phyloP scores from a whole-genome alignment of 164 flowering plant genomes.

The Aristolochia contorta region DNA sequence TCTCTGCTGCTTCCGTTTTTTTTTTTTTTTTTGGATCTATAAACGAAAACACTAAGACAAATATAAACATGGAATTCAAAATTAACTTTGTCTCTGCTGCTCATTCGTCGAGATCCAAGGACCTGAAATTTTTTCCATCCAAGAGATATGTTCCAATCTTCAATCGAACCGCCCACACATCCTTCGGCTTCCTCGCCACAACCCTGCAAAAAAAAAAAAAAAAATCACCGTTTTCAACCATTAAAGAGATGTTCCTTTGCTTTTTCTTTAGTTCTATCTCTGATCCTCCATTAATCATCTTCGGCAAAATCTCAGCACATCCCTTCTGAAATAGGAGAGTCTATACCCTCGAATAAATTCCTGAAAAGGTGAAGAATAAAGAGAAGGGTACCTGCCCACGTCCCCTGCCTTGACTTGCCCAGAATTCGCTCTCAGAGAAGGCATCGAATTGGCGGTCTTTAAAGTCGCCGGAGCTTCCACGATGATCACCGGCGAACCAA shows the following conservation, averaged over 20 bases:
- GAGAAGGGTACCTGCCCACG: conserved; percentile 57
- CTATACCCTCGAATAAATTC: background rate
- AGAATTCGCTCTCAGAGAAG: conserved; percentile 55
- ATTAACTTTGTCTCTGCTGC: no score
- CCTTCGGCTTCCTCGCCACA: conserved; percentile 78
- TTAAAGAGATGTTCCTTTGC: no score
- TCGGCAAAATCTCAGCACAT: background rate
- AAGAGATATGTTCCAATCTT: conserved; percentile 64
- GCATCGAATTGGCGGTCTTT: conserved; percentile 70
- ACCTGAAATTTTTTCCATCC: conserved; percentile 63
- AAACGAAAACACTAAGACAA: no score
- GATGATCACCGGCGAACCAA: conserved; percentile 25
- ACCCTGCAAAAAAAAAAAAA: conserved; percentile 39
- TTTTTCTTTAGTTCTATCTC: no score
- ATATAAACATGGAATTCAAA: no score
- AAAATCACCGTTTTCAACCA: background rate
- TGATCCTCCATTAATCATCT: background rate
- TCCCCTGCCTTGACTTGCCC: conserved; percentile 75
- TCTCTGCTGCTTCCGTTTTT: no score
- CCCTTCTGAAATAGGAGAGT: background rate
- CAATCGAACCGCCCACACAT: conserved; percentile 79
- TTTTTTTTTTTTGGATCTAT: no score
- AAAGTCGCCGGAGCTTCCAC: conserved; percentile 27
- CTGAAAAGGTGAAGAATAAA: background rate
- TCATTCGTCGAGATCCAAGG: conserved; percentile 25